These are phyloP conservation scores for Aspergillus sparsus DNA, from an alignment of 495 filamentous ascomycete genomes.

Conservation along the genomic window DNA sequence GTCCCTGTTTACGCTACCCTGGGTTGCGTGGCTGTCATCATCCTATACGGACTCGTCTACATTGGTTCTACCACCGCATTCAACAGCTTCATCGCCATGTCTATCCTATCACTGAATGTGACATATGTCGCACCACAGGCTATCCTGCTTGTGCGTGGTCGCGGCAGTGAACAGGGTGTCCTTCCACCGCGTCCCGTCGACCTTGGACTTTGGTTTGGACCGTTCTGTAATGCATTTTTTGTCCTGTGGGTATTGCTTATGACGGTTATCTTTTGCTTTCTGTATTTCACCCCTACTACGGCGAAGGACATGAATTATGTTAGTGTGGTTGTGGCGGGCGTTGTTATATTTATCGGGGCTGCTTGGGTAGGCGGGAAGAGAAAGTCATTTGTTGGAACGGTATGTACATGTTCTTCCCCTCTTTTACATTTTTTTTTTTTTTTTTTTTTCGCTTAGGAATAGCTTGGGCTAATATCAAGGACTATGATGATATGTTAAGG, in stretches of 20 bases:
- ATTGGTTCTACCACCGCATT: constrained; percentile 32
- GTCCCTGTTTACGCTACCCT: constrained; percentile 22
- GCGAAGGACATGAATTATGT: constrained; percentile 6
- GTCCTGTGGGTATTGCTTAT: constrained; percentile 3
- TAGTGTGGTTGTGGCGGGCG: not conserved
- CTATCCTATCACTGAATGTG: constrained; percentile 26
- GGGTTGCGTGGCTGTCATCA: constrained; percentile 12
- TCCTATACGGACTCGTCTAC: constrained; percentile 28
- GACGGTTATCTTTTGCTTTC: constrained; percentile 5
- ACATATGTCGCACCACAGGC: constrained; percentile 26
- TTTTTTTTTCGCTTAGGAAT: not conserved
- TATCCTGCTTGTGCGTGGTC: constrained; percentile 21
- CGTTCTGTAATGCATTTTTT: constrained; percentile 5
- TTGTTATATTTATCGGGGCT: not conserved
- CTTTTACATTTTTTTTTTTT: not conserved
- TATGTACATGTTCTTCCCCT: too few relatives aligned
- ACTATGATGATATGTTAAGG: not conserved
- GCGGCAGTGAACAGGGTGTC: not conserved
- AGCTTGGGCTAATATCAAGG: not conserved
- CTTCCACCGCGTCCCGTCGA: constrained; percentile 13
- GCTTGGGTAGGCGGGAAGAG: constrained; percentile 3
- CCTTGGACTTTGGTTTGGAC: constrained; percentile 6
- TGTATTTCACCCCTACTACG: not conserved
- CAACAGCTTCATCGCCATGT: constrained; percentile 27
- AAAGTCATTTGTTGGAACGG: constrained; percentile 3